Conservation (phyloP, 179 eudicot species). For the Pouteria campechiana region DNA sequence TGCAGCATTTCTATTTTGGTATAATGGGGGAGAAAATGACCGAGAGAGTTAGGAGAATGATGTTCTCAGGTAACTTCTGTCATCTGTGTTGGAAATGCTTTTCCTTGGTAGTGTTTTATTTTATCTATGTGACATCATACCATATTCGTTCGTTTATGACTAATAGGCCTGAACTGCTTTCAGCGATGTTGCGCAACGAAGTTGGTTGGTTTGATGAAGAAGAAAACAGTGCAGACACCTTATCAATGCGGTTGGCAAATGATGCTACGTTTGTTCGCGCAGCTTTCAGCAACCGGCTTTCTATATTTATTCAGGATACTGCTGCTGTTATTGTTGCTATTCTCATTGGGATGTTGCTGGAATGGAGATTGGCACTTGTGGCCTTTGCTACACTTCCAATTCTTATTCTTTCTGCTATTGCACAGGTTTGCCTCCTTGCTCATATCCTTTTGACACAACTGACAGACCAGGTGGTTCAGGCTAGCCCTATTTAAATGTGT, state of each 20-base stretch:
- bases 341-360: conserved; percentile 75
- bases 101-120: not conserved
- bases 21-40: conserved; percentile 99
- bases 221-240: conserved; percentile 91
- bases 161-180: conserved; percentile 1
- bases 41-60: conserved; percentile 96
- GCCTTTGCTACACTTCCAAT: conserved; percentile 89
- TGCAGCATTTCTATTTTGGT: conserved; percentile 97
- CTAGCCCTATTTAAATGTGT: too few relatives aligned
- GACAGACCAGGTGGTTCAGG: too few relatives aligned
- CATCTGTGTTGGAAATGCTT: not conserved
- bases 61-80: conserved; percentile 84
- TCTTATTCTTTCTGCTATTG: conserved; percentile 80
- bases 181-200: conserved; percentile 98
- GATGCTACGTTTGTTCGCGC: conserved; percentile 99
- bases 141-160: not conserved
- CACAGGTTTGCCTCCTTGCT: conserved; percentile 58
- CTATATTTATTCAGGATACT: conserved; percentile 92
- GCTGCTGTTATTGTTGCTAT: conserved; percentile 86
- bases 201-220: conserved; percentile 99
- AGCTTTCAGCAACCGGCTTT: conserved; percentile 98
- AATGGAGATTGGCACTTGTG: conserved; percentile 91
- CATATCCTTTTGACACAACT: not conserved
- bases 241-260: conserved; percentile 98
- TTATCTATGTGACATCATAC: not conserved